Evolutionary conservation across 2,329 filamentous ascomycete genomes (phyloP), one percentile per base, ranked within the genome.

Genomic region (Exophiala sp.): DNA sequence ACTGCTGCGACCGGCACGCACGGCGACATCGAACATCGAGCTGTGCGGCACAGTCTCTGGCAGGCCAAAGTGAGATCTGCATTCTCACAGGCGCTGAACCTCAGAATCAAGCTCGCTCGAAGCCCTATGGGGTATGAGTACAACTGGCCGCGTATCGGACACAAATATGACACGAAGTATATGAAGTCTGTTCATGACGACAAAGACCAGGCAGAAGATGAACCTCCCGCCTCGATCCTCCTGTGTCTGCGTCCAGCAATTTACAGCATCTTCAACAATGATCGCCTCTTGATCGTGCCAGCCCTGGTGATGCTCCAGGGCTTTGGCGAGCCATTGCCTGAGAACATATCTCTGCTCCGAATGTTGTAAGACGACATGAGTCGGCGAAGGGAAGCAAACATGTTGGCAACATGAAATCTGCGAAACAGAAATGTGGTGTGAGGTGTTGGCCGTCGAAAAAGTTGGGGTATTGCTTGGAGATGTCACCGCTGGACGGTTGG

Each of bases 271-370:
- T 14, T n/a, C 2, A 8, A 20, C 1, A 9, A 38, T 5, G 32
- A 42, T 6, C 11, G 9, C 7, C 10, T 20, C 21, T 39, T 43
- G 12, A 21, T 47, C 7, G 32, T 44, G 9, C 36, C 43, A 12
- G 50, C 50, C 7, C 8, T 47, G 43, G 50, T 52, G 5, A 47
- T 47, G 43, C 34, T 52, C 3, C 35, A 52, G 12, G 50, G 36
- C 20, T 36, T 12, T 38, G 50, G 35, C 32, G 6, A 32, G 2
- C 33, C 45, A 18, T 2, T 3, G 33, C n/a, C n/a, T n/a, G n/a
- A n/a, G n/a, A n/a, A n/a, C n/a, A n/a, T n/a, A n/a, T n/a, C n/a
- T n/a, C n/a, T n/a, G n/a, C n/a, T n/a, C n/a, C n/a, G n/a, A n/a
- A n/a, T n/a, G n/a, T n/a, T 33, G n/a, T 8, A 10, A 42, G 40